These are phyloP conservation scores for Aureobasidium sp. DNA, from an alignment of 2,329 filamentous ascomycete genomes.

Conservation along the genomic window DNA sequence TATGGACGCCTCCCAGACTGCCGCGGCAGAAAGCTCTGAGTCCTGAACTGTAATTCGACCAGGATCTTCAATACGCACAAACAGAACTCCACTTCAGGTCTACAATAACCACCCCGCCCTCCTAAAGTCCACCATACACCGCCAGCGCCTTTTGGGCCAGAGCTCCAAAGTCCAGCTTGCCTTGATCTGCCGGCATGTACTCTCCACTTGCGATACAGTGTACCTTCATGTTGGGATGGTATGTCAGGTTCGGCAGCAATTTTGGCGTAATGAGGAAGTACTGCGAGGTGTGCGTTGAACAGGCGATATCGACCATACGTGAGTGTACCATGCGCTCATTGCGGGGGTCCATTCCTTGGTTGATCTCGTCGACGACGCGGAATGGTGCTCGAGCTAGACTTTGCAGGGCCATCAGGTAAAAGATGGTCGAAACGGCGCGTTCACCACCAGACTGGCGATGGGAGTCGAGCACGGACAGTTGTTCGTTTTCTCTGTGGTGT, in stretches of 20 bases:
- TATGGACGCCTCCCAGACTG: no score
- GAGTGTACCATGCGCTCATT: constrained; percentile 98
- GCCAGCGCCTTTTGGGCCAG: constrained; percentile 26
- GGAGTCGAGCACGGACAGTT: constrained; percentile 73
- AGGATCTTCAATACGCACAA: not conserved
- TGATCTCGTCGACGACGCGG: constrained; percentile 98
- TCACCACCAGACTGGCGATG: constrained; percentile 96
- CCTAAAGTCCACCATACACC: constrained; percentile 4
- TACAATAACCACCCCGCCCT: not conserved
- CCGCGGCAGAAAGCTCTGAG: no score
- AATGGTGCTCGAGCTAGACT: constrained; percentile 90
- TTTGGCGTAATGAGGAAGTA: constrained; percentile 99
- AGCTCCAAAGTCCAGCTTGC: constrained; percentile 34
- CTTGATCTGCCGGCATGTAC: constrained; percentile 36
- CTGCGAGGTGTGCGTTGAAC: constrained; percentile 59
- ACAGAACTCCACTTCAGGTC: not conserved
- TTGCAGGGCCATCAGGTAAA: constrained; percentile 97
- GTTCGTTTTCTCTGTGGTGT: constrained; percentile 61
- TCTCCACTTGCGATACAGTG: constrained; percentile 91
- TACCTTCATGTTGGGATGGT: constrained; percentile 85
- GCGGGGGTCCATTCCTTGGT: constrained; percentile 97
- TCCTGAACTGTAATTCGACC: no score
- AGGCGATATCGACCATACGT: constrained; percentile 96
- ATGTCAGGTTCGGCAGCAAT: constrained; percentile 73
- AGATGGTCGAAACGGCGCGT: constrained; percentile 92